Evolutionary conservation across 345 rosid genomes (phyloP).

Genomic region (Bruguiera sexangula): DNA sequence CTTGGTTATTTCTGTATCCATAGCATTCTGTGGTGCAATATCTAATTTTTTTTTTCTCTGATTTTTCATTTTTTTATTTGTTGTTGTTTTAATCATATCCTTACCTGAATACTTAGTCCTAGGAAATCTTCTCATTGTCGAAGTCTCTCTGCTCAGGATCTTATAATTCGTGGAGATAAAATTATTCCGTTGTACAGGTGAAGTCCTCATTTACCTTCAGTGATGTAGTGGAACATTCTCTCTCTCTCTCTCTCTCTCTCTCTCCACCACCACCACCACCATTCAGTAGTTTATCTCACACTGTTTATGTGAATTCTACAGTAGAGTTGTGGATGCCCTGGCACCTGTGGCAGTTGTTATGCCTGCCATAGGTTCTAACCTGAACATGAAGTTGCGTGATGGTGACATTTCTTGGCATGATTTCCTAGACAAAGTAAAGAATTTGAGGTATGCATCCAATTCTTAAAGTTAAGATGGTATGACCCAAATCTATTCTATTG

Average conservation of each 20-base stretch:
- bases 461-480: neutral
- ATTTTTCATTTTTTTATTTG: neutral
- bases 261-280: neutral
- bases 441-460: conserved; percentile 41
- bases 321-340: conserved; percentile 82
- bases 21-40: neutral
- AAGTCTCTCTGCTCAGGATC: conserved; percentile 45
- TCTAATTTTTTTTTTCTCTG: neutral
- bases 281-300: conserved; percentile 26
- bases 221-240: conserved; percentile 6
- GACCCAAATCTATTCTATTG: neutral
- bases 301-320: conserved; percentile 43
- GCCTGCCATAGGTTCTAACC: conserved; percentile 51
- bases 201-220: conserved; percentile 27
- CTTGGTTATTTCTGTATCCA: neutral
- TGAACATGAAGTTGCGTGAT: conserved; percentile 56
- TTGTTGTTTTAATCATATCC: neutral
- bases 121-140: conserved; percentile 10
- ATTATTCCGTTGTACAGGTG: conserved; percentile 87
- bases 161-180: conserved; percentile 83
- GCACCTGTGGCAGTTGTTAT: conserved; percentile 81
- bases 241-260: neutral
- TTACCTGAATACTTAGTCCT: neutral
- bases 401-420: conserved; percentile 80
- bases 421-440: conserved; percentile 54